Percentiles rank a stretch among this genome's conserved stretches.
These are phyloP conservation scores for Paxillus involutus DNA, from an alignment of 768 basidiomycete species.

Conservation along the genomic window DNA sequence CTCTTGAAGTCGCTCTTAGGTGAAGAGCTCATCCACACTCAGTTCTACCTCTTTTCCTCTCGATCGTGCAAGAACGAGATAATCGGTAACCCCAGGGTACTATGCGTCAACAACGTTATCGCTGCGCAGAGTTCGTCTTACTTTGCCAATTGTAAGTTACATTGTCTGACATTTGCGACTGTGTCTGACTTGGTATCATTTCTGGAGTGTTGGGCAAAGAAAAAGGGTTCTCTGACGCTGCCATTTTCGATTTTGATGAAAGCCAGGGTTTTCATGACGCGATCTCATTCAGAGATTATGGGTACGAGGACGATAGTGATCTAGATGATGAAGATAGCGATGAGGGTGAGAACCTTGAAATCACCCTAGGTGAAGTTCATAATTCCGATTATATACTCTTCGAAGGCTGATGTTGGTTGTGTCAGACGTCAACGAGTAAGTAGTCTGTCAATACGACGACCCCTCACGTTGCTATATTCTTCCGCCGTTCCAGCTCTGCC, in stretches of 20 bases:
- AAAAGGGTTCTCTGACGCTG: not conserved
- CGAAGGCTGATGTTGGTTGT: too few species aligned
- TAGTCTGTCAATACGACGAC: too few species aligned
- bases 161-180: not conserved
- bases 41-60: conserved; percentile 17
- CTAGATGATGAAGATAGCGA: conserved; percentile 21
- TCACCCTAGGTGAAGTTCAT: not conserved
- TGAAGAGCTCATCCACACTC: conserved; percentile 19
- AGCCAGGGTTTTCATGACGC: not conserved
- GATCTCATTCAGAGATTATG: conserved; percentile 12
- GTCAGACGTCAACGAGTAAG: too few species aligned
- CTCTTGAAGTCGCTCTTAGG: conserved; percentile 5
- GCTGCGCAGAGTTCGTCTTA: conserved; percentile 13
- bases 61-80: conserved; percentile 8
- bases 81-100: conserved; percentile 8
- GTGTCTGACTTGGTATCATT: not conserved
- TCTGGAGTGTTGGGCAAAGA: not conserved
- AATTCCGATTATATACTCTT: too few species aligned
- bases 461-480: too few species aligned
- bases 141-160: conserved; percentile 14
- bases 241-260: conserved; percentile 7
- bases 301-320: conserved; percentile 25
- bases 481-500: too few species aligned
- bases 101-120: conserved; percentile 16
- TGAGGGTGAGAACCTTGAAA: not conserved